Base-by-base conservation (phyloP, 2,329 filamentous ascomycete species). In the Teratosphaeria viscida region DNA sequence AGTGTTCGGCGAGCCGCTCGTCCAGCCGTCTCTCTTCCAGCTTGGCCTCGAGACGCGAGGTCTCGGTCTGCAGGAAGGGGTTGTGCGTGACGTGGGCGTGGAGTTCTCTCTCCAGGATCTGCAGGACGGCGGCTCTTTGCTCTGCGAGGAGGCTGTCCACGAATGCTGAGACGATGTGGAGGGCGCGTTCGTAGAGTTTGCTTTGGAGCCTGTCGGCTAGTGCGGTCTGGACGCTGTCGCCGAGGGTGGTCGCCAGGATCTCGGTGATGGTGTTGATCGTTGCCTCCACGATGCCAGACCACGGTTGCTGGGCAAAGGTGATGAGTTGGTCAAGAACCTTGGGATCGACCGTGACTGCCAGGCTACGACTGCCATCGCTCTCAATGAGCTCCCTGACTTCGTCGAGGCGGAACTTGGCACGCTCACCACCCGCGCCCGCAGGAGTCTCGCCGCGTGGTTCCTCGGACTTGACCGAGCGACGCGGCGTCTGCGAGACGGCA, bases 1-100 rank as follows among this genome's bases (percentile, higher is more conserved):
- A 67, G 57, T 75, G 70, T 10, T 68, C 62, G 0, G 64, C 61
- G 0, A 67, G 59, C 1, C 74, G 70, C 2, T 60, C 43, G 0
- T 60, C 64, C 0, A 68, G 64, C 0, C 76, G 71, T 0, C 63
- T 62, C 0, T 69, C 57, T 1, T 56, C 52, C 14, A 77, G 71
- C 19, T 0, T 61, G 39, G 1, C 64, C 59, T 0, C 69, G 57
- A 37, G 6, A 39, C 19, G 19, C 8, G 19, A 67, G 68, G 11
- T 71, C 66, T 0, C 16, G 10, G 0, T 66, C 58, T 19, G 72
- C 67, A 71, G 64, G 3, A 69, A 68, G 1, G 10, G 14, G 10
- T 23, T 3, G 74, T 72, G n/a, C 75, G 70, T 0, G 75, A 72
- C 2, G 72, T 73, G 52, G 70, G 65, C 0, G 52, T 62, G 0